A percentile compares a stretch with the other conserved stretches of the same genome.
phyloP scores from a whole-genome alignment of 441 rosid genomes.

The Raphanus hybrid region DNA sequence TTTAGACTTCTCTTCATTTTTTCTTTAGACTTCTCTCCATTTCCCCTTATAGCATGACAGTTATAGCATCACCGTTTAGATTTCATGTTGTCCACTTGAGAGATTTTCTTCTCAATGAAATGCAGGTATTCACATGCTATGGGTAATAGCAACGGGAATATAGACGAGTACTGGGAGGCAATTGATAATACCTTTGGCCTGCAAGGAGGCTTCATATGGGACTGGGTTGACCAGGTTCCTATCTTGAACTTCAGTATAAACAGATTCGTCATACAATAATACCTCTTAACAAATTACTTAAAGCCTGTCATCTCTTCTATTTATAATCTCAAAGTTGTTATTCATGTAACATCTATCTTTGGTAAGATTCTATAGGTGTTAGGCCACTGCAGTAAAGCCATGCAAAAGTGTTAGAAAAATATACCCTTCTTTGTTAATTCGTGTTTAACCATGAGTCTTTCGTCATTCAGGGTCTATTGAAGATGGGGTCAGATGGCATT shows the following conservation, averaged over 20 bases:
- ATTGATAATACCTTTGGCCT: conserved; percentile 94
- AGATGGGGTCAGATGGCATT: conserved; percentile 66
- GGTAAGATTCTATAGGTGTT: not conserved
- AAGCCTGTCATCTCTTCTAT: conserved; percentile 5
- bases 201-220: conserved; percentile 99
- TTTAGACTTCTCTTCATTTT: conserved; percentile 20
- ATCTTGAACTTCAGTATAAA: conserved; percentile 12
- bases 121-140: conserved; percentile 96
- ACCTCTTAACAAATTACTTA: not conserved
- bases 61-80: conserved; percentile 21
- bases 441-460: conserved; percentile 7
- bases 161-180: conserved; percentile 93
- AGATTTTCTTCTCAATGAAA: conserved; percentile 32
- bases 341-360: not conserved
- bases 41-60: not conserved
- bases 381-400: conserved; percentile 21
- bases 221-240: conserved; percentile 96
- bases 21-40: conserved; percentile 23
- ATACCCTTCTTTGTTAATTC: not conserved
- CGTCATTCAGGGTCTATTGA: conserved; percentile 68
- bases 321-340: not conserved
- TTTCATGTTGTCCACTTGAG: conserved; percentile 18
- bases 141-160: conserved; percentile 97
- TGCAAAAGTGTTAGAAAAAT: not conserved
- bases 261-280: not conserved